These are phyloP conservation scores for Amphirosellinia nigrospora DNA, from an alignment of 495 filamentous ascomycete species.

Conservation along the genomic window DNA sequence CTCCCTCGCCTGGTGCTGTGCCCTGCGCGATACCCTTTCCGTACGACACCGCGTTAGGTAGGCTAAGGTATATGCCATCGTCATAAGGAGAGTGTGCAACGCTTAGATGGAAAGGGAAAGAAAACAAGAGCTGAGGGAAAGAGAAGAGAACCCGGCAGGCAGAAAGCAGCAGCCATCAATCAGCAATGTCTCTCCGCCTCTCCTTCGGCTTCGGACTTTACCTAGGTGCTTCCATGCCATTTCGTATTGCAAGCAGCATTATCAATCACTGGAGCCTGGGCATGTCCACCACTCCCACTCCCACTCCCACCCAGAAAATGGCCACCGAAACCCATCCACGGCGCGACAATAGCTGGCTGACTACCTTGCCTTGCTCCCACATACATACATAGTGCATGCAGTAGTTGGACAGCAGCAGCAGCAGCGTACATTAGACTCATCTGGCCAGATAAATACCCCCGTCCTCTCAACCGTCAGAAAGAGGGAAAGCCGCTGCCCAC, in stretches of 20 bases:
- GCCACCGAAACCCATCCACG: neutral
- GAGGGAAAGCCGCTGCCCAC: neutral
- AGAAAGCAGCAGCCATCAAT: neutral
- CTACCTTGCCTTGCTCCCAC: neutral
- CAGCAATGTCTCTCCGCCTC: neutral
- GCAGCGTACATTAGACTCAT: constrained; percentile 2
- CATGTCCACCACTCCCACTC: too few species aligned
- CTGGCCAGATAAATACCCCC: constrained; percentile 14
- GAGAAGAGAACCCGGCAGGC: constrained; percentile 9
- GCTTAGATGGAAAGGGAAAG: neutral
- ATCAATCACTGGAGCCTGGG: constrained; percentile 11
- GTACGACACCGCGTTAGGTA: neutral
- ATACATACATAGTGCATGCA: constrained; percentile 3
- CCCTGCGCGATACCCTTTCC: constrained; percentile 1
- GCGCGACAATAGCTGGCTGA: neutral
- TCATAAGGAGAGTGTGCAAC: neutral
- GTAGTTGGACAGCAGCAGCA: too few species aligned
- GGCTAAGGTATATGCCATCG: neutral
- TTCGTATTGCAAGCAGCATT: constrained; percentile 2
- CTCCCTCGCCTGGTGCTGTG: constrained; percentile 1
- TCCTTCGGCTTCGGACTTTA: constrained; percentile 4
- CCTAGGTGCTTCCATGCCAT: too few species aligned
- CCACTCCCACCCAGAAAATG: constrained; percentile 2
- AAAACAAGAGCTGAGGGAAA: neutral
- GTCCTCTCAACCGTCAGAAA: constrained; percentile 1